Percentiles rank a stretch among this genome's conserved stretches.
These are phyloP conservation scores for Knoxdaviesia proteae DNA, from an alignment of 2,329 filamentous ascomycete genomes.

Conservation along the genomic window DNA sequence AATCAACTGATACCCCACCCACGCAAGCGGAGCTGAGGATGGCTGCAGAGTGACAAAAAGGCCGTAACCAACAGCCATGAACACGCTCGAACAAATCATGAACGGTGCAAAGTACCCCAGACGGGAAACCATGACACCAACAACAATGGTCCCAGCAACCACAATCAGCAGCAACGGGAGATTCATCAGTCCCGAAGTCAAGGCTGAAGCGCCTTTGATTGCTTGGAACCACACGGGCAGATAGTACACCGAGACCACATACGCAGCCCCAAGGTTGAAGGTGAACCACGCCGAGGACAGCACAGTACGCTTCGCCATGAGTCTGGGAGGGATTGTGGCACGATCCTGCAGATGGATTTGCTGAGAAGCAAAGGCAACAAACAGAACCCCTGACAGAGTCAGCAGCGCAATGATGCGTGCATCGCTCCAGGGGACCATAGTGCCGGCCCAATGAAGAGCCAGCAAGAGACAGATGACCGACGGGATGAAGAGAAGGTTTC, in stretches of 20 bases:
- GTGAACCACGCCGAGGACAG: constrained; percentile 14
- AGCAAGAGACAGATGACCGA: constrained; percentile 16
- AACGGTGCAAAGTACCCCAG: constrained; percentile 19
- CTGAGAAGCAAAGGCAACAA: constrained; percentile 15
- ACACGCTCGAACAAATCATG: constrained; percentile 14
- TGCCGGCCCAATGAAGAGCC: constrained; percentile 19
- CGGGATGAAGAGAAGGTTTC: constrained; percentile 6
- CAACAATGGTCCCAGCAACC: constrained; percentile 12
- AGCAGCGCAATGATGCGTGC: constrained; percentile 10
- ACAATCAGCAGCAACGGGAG: constrained; percentile 15
- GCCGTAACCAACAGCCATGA: constrained; percentile 12
- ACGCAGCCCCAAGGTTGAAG: constrained; percentile 17
- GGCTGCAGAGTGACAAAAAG: constrained; percentile 16
- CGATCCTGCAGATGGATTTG: constrained; percentile 18
- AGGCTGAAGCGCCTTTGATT: constrained; percentile 15
- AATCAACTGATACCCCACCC: constrained; percentile 7
- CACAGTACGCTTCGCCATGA: constrained; percentile 19
- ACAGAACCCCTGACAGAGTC: constrained; percentile 12
- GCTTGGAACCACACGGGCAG: constrained; percentile 18
- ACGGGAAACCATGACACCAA: constrained; percentile 12
- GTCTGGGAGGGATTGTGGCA: constrained; percentile 21
- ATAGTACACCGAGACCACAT: constrained; percentile 11
- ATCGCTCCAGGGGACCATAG: constrained; percentile 8
- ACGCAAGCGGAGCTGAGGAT: constrained; percentile 7
- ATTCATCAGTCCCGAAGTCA: constrained; percentile 15